These are phyloP conservation scores for Diutina catenulata DNA, from an alignment of 1,139 yeast genomes.

Conservation along the genomic window DNA sequence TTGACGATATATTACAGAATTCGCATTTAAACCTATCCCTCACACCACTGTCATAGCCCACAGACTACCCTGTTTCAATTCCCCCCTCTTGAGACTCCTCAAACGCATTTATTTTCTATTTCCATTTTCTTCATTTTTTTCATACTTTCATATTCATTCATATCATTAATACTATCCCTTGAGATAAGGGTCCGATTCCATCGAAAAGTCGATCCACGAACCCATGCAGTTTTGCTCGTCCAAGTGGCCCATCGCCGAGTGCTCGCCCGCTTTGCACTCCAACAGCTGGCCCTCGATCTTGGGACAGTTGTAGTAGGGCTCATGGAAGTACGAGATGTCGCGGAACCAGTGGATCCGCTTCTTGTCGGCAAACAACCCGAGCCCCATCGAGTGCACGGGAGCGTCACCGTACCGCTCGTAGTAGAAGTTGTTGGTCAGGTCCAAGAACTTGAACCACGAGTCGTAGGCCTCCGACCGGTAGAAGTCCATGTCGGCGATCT, in stretches of 20 bases:
- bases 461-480: conserved; percentile 56
- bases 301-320: conserved; percentile 72
- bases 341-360: conserved; percentile 73
- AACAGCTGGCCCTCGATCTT: conserved; percentile 17
- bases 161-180: neutral
- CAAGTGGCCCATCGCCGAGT: conserved; percentile 30
- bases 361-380: conserved; percentile 64
- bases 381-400: conserved; percentile 71
- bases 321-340: conserved; percentile 71
- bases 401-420: conserved; percentile 94
- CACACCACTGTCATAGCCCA: too few species aligned
- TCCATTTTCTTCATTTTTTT: too few species aligned
- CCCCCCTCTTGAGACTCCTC: too few species aligned
- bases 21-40: too few species aligned
- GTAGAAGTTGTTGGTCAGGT: conserved; percentile 64
- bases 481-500: conserved; percentile 73
- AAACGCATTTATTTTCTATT: too few species aligned
- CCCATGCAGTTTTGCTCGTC: conserved; percentile 62
- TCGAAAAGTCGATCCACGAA: conserved; percentile 55
- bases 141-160: too few species aligned
- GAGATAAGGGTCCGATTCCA: conserved; percentile 15
- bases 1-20: too few species aligned
- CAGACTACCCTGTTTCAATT: too few species aligned
- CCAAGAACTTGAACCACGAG: conserved; percentile 53
- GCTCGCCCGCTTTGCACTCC: conserved; percentile 31